Conservation (phyloP, 345 rosid genomes). For the Eucalyptus dawsonii region DNA sequence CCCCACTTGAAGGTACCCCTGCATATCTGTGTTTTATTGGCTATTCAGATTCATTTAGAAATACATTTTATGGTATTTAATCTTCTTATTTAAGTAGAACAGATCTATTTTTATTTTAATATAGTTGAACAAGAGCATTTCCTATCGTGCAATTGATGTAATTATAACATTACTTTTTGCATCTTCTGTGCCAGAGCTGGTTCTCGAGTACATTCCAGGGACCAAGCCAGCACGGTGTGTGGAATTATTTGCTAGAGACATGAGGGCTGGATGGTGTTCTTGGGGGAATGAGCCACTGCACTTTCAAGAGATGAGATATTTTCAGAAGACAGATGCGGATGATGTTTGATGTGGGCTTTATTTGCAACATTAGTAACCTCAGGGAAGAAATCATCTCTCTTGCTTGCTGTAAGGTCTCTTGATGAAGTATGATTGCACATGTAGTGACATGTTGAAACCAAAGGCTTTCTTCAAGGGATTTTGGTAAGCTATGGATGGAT, state of each 20-base stretch:
- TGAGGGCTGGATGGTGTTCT: constrained; percentile 65
- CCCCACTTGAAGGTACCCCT: constrained; percentile 66
- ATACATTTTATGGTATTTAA: not conserved
- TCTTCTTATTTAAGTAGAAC: not conserved
- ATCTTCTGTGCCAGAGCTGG: constrained; percentile 32
- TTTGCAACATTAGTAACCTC: not conserved
- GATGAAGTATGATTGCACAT: not conserved
- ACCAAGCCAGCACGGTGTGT: constrained; percentile 47
- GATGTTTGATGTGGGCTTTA: not conserved
- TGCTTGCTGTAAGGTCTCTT: not conserved
- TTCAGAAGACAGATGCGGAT: not conserved
- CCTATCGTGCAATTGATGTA: not conserved
- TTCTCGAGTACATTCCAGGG: constrained; percentile 44
- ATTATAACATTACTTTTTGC: not conserved
- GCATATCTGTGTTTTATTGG: not conserved
- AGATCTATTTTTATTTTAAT: not conserved
- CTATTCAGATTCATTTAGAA: not conserved
- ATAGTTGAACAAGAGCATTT: not conserved
- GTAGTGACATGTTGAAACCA: not conserved
- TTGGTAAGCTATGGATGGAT: not conserved
- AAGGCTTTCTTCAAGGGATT: not conserved
- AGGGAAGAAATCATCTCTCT: not conserved
- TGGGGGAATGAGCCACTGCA: constrained; percentile 97
- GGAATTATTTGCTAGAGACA: constrained; percentile 81
- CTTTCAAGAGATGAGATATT: constrained; percentile 57